phyloP scores from a whole-genome alignment of 495 filamentous ascomycete species.

The Hypoxylon subgilvum region DNA sequence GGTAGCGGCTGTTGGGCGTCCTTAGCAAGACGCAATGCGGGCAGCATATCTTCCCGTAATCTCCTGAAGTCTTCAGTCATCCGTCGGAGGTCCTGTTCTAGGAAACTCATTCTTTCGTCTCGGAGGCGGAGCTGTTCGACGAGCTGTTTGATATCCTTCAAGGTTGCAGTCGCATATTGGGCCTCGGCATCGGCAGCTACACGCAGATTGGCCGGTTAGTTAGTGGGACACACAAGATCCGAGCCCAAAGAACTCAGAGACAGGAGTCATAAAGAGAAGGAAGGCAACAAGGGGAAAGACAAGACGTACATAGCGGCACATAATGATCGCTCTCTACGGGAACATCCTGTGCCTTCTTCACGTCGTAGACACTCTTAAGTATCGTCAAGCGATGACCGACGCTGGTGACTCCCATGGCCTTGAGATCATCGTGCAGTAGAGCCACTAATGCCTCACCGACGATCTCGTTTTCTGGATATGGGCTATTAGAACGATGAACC shows the following conservation, averaged over 20 bases:
- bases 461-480: constrained; percentile 80
- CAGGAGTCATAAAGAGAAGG: background rate
- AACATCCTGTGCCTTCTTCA: constrained; percentile 89
- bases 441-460: constrained; percentile 89
- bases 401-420: constrained; percentile 89
- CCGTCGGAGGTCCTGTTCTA: constrained; percentile 79
- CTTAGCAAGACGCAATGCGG: constrained; percentile 86
- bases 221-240: constrained; percentile 17
- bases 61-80: constrained; percentile 84
- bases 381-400: constrained; percentile 94
- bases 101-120: constrained; percentile 81
- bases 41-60: constrained; percentile 87
- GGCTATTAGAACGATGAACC: constrained; percentile 42
- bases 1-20: constrained; percentile 89
- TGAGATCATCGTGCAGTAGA: constrained; percentile 88
- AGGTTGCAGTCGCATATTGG: constrained; percentile 81
- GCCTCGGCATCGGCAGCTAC: constrained; percentile 87
- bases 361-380: constrained; percentile 91
- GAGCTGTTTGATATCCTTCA: constrained; percentile 87
- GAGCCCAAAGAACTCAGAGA: background rate
- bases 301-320: constrained; percentile 83
- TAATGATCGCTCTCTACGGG: constrained; percentile 92
- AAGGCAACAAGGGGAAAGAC: background rate
- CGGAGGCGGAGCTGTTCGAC: constrained; percentile 84
- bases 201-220: constrained; percentile 29